phyloP scores from a whole-genome alignment of 2,329 filamentous ascomycete species.

The Gnomoniopsis smithogilvyi region DNA sequence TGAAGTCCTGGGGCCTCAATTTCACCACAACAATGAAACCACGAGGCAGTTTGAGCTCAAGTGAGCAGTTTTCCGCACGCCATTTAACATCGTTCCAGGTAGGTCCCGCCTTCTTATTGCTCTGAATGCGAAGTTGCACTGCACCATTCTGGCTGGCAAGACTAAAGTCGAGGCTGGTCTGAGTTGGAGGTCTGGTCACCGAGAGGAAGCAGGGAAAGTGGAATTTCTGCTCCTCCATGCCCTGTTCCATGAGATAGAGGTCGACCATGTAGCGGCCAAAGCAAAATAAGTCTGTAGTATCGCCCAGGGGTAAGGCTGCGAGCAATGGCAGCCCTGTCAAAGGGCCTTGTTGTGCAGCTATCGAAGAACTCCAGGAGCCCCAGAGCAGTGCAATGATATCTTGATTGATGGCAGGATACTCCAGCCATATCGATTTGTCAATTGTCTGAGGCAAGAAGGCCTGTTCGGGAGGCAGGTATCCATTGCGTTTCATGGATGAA shows the following conservation, averaged over 20 bases:
- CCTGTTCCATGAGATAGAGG: slow-evolving; percentile 70
- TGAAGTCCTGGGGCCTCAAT: slow-evolving; percentile 74
- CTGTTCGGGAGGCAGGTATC: slow-evolving; percentile 69
- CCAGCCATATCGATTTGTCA: slow-evolving; percentile 78
- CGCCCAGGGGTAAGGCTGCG: slow-evolving; percentile 72
- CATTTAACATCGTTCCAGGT: slow-evolving; percentile 82
- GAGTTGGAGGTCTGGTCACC: slow-evolving; percentile 66
- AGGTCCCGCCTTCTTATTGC: slow-evolving; percentile 63
- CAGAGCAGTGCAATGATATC: slow-evolving; percentile 70
- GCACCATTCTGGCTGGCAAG: slow-evolving; percentile 78
- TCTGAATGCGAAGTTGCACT: slow-evolving; percentile 71
- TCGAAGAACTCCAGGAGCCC: slow-evolving; percentile 51
- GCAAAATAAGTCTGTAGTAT: slow-evolving; percentile 70
- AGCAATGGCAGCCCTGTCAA: slow-evolving; percentile 51
- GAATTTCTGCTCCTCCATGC: slow-evolving; percentile 64
- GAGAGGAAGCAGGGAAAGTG: slow-evolving; percentile 73
- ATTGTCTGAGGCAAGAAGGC: slow-evolving; percentile 71
- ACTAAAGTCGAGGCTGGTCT: slow-evolving; percentile 67
- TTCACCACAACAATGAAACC: slow-evolving; percentile 72
- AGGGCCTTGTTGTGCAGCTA: slow-evolving; percentile 45
- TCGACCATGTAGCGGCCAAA: slow-evolving; percentile 77
- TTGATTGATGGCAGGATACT: slow-evolving; percentile 70
- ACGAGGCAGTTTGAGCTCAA: slow-evolving; percentile 70
- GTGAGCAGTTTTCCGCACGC: slow-evolving; percentile 63
- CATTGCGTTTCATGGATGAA: slow-evolving; percentile 81